Conservation (phyloP, 371 early-diverging fungal genomes). For the Fennellomyces sp. region DNA sequence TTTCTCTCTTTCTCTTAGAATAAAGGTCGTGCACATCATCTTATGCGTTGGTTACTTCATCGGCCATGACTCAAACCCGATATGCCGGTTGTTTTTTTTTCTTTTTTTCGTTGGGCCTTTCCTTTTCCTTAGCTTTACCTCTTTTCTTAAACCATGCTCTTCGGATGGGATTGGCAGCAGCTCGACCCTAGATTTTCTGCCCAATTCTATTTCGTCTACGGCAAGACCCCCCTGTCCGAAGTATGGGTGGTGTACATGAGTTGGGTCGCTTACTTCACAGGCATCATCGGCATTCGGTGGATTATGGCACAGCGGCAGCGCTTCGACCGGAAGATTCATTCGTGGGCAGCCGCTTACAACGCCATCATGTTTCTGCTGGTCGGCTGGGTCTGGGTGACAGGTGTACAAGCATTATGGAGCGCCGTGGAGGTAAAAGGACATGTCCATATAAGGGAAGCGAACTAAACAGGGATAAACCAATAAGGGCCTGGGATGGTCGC, state of each 20-base stretch:
- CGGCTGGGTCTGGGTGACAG: slow-evolving; percentile 6
- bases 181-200: slow-evolving; percentile 1
- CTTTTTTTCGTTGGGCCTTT: background rate
- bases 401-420: background rate
- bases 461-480: background rate
- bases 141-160: no score
- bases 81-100: background rate
- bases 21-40: no score
- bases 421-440: background rate
- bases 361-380: slow-evolving; percentile 9
- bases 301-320: slow-evolving; percentile 26
- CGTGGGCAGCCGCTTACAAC: slow-evolving; percentile 8
- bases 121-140: background rate
- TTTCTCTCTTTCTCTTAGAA: background rate
- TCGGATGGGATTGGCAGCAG: slow-evolving; percentile 7
- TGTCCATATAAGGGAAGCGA: no score
- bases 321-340: slow-evolving; percentile 6
- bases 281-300: slow-evolving; percentile 22
- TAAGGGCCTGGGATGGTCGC: background rate
- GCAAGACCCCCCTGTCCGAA: slow-evolving; percentile 21
- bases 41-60: no score
- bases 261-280: slow-evolving; percentile 21
- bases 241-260: slow-evolving; percentile 20
- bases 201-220: slow-evolving; percentile 23
- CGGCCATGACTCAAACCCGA: no score